phyloP scores from a whole-genome alignment of 345 rosid species.

The Bruguiera parviflora region DNA sequence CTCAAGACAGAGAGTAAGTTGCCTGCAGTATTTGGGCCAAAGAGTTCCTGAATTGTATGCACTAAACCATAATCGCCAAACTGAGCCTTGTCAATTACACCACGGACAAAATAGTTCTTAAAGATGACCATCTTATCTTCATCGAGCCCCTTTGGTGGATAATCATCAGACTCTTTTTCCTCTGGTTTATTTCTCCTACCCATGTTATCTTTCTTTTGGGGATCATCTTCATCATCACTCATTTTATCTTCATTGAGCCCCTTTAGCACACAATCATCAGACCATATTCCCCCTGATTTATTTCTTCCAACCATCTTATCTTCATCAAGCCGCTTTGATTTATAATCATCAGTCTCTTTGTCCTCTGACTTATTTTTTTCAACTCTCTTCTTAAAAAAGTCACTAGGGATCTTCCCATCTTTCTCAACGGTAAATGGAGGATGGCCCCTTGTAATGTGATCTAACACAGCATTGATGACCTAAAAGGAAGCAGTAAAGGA shows the following conservation, averaged over 20 bases:
- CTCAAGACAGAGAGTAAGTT: constrained; percentile 77
- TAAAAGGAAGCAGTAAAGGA: constrained; percentile 25
- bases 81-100: constrained; percentile 98
- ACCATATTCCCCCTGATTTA: background rate
- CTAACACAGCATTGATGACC: constrained; percentile 67
- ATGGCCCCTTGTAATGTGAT: constrained; percentile 64
- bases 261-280: background rate
- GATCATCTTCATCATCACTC: background rate
- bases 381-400: constrained; percentile 59
- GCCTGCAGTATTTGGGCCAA: constrained; percentile 90
- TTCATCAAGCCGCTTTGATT: constrained; percentile 14
- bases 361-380: background rate
- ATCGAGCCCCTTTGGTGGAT: constrained; percentile 32
- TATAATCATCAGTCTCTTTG: background rate
- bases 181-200: constrained; percentile 5
- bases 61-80: constrained; percentile 94
- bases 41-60: constrained; percentile 91
- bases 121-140: constrained; percentile 71
- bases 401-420: constrained; percentile 64
- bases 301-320: constrained; percentile 15
- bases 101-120: constrained; percentile 66
- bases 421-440: constrained; percentile 83
- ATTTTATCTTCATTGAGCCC: constrained; percentile 16
- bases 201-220: constrained; percentile 15
- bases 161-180: constrained; percentile 13